phyloP scores from a whole-genome alignment of 352 stramenopile genomes.

The Pelagophyceae sp. region DNA sequence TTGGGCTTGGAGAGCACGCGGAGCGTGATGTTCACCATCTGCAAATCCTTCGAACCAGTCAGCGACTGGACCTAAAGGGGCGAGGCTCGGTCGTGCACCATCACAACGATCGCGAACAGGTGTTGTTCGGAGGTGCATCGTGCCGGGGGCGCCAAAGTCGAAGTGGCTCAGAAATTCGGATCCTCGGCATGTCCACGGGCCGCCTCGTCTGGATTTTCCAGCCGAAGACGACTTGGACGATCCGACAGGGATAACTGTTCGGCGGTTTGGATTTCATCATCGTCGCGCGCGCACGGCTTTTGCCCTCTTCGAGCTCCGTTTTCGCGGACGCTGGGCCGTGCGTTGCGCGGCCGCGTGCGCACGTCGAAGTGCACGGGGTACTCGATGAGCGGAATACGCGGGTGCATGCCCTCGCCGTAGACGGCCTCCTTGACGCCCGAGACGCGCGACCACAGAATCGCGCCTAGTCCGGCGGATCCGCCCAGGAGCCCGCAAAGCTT shows the following conservation, averaged over 20 bases:
- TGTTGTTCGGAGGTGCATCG: too few species aligned
- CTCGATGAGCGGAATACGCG: conserved; percentile 88
- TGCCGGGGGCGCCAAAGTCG: too few species aligned
- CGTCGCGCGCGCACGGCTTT: too few species aligned
- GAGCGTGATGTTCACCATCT: conserved; percentile 99
- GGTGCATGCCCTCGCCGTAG: conserved; percentile 84
- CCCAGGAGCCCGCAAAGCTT: not conserved
- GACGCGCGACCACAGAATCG: conserved; percentile 54
- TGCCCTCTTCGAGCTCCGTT: too few species aligned
- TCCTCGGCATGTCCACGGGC: too few species aligned
- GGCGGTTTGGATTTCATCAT: not conserved
- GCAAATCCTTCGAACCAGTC: conserved; percentile 83
- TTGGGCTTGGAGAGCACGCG: conserved; percentile 95
- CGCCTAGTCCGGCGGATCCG: conserved; percentile 49
- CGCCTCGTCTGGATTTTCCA: not conserved
- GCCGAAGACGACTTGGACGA: too few species aligned
- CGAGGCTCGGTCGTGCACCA: too few species aligned
- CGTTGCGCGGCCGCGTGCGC: conserved; percentile 11
- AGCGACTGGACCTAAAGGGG: conserved; percentile 61
- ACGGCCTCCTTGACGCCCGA: conserved; percentile 51
- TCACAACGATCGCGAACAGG: too few species aligned
- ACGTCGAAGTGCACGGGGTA: conserved; percentile 16
- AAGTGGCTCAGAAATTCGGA: too few species aligned
- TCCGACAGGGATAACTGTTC: conserved; percentile 17
- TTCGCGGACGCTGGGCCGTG: too few species aligned